Evolutionary conservation across 140 eudicot species (phyloP), one percentile per base, ranked within the genome.

Genomic region (Stevia rebaudiana): DNA sequence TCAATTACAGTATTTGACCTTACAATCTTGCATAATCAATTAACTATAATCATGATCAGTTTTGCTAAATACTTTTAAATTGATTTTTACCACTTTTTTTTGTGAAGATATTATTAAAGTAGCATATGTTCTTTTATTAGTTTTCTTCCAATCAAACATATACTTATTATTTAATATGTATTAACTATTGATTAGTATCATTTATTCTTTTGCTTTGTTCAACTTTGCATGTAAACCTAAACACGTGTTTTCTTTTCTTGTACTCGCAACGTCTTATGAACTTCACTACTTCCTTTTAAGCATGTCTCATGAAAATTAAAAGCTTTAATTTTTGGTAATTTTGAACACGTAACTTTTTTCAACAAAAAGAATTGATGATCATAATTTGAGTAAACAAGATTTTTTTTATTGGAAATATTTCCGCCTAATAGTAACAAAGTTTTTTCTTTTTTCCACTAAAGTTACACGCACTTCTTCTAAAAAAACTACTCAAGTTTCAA

Each of bases 171-270:
- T 23, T 18, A 33, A 54, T 62, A 25, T 52, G 12, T n/a, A 46
- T 44, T 15, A 37, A 30, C 37, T 12, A 44, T 16, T 3, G 1
- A 17, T 15, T 15, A 44, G 7, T 24, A 16, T 57, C 67, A 57
- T 65, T 65, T 74, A 57, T 66, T 44, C 23, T 65, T 65, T 55
- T 43, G 24, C 30, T 44, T 49, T 24, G 42, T 44, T 65, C 41
- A 55, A 65, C 53, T 22, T 48, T 24, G 53, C 61, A 64, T n/a
- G 59, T 63, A 72, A 51, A 19, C 66, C 36, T n/a, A 52, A 73
- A 23, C 63, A 55, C 51, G 25, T 65, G 68, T 65, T 25, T 43
- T 33, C 52, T 54, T 44, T 55, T 44, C 61, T 43, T 33, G 5
- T 44, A 44, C 47, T 48, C 40, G 21, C 67, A 30, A 33, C 63